A percentile compares a stretch with the other conserved stretches of the same genome.
These are phyloP conservation scores for Amanita rubescens DNA, from an alignment of 768 basidiomycete species.

Conservation along the genomic window DNA sequence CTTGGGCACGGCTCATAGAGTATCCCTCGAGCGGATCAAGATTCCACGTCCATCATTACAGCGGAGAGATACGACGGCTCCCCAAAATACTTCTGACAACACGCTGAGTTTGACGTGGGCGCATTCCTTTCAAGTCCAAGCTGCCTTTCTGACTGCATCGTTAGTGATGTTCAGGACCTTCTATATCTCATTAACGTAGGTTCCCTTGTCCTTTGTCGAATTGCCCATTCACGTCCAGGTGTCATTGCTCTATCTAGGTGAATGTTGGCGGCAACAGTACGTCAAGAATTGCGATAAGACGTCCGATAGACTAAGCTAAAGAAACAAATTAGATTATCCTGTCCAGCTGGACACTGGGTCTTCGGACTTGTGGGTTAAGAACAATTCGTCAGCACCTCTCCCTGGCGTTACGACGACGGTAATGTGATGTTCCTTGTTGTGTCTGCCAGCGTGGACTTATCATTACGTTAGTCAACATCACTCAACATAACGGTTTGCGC, in stretches of 20 bases:
- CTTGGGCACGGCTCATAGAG: conserved; percentile 34
- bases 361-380: conserved; percentile 71
- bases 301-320: conserved; percentile 4
- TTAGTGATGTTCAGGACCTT: conserved; percentile 66
- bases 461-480: conserved; percentile 28
- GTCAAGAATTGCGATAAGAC: conserved; percentile 14
- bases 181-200: conserved; percentile 74
- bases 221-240: background rate
- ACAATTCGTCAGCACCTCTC: conserved; percentile 32
- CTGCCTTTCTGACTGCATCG: conserved; percentile 12
- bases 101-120: conserved; percentile 41
- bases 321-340: conserved; percentile 53
- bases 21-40: conserved; percentile 41
- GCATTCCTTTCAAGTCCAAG: background rate
- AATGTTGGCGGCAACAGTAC: conserved; percentile 56
- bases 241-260: conserved; percentile 36
- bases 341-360: conserved; percentile 85
- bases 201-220: conserved; percentile 9
- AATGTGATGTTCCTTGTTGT: conserved; percentile 14
- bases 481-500: conserved; percentile 58
- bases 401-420: conserved; percentile 46
- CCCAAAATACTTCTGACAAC: conserved; percentile 9
- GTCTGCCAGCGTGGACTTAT: conserved; percentile 10
- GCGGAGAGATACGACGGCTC: conserved; percentile 28
- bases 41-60: conserved; percentile 23